Evolutionary conservation across 2,329 filamentous ascomycete genomes (phyloP).

Genomic region (Arthrobotrys sinensis): DNA sequence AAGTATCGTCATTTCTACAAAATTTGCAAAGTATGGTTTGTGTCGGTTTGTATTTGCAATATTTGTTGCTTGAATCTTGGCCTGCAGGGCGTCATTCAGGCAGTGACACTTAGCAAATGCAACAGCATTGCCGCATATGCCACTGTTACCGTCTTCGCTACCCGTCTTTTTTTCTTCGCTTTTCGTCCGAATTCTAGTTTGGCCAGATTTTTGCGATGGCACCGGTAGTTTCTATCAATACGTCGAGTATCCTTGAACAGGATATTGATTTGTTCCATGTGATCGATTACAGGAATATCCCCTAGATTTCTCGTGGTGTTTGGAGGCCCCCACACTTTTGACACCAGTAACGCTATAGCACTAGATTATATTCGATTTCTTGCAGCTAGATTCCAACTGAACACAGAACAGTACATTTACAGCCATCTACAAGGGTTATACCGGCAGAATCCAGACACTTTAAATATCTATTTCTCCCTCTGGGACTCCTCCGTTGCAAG

Average conservation of each 20-base stretch:
- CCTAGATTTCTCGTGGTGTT: slow-evolving; percentile 6
- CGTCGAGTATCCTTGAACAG: slow-evolving; percentile 13
- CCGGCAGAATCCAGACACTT: slow-evolving; percentile 3
- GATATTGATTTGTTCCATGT: slow-evolving; percentile 16
- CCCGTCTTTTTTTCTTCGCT: slow-evolving; percentile 4
- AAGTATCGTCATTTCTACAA: too few species aligned
- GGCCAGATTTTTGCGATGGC: not conserved
- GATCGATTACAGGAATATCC: slow-evolving; percentile 16
- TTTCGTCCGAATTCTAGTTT: slow-evolving; percentile 9
- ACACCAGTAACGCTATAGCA: not conserved
- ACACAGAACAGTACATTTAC: slow-evolving; percentile 4
- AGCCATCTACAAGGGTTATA: not conserved
- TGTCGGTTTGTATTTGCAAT: too few species aligned
- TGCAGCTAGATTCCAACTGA: not conserved
- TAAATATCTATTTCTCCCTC: not conserved
- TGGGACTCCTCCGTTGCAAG: not conserved
- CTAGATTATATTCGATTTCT: not conserved
- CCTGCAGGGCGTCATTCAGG: too few species aligned
- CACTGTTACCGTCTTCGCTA: slow-evolving; percentile 5
- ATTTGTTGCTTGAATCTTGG: too few species aligned
- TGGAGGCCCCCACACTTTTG: not conserved
- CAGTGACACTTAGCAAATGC: not conserved
- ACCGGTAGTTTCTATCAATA: slow-evolving; percentile 18
- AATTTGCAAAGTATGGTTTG: too few species aligned
- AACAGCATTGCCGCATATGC: slow-evolving; percentile 4